A percentile compares a stretch with the other conserved stretches of the same genome.
These are phyloP conservation scores for Achaetomiella virescens DNA, from an alignment of 495 filamentous ascomycete species.

Conservation along the genomic window DNA sequence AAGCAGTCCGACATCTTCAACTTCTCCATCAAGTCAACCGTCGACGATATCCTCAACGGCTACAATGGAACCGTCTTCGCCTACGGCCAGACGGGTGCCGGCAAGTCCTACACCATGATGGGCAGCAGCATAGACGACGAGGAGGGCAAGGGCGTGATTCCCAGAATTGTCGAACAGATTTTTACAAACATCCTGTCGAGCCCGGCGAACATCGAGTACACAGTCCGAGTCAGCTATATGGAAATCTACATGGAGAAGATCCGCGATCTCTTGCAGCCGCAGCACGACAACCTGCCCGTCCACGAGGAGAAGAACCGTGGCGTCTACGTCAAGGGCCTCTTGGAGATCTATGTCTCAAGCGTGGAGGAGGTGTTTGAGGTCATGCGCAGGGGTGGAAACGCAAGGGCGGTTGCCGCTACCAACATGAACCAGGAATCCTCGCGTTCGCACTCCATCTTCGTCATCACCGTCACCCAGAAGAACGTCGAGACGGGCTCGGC, in stretches of 20 bases:
- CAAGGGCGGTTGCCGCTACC: slow-evolving; percentile 91
- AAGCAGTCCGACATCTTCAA: slow-evolving; percentile 89
- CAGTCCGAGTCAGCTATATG: slow-evolving; percentile 97
- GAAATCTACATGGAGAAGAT: slow-evolving; percentile 99
- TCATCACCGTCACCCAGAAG: slow-evolving; percentile 95
- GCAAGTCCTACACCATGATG: slow-evolving; percentile 99
- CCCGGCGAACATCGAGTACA: slow-evolving; percentile 93
- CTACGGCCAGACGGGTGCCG: slow-evolving; percentile 96
- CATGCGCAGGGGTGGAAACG: slow-evolving; percentile 84
- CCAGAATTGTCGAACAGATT: slow-evolving; percentile 95
- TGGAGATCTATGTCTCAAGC: slow-evolving; percentile 93
- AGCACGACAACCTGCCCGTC: slow-evolving; percentile 92
- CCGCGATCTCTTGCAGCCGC: slow-evolving; percentile 82
- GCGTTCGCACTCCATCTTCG: slow-evolving; percentile 96
- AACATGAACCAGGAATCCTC: slow-evolving; percentile 99
- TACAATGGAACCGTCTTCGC: slow-evolving; percentile 99
- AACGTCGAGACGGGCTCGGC: slow-evolving; percentile 94
- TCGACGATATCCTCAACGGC: slow-evolving; percentile 96
- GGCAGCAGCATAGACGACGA: slow-evolving; percentile 92
- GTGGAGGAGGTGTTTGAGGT: slow-evolving; percentile 96
- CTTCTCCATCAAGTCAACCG: slow-evolving; percentile 91
- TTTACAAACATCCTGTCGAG: slow-evolving; percentile 89
- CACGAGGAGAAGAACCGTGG: slow-evolving; percentile 96
- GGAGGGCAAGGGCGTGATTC: slow-evolving; percentile 83
- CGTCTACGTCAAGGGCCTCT: slow-evolving; percentile 92